A percentile compares a stretch with the other conserved stretches of the same genome.
phyloP scores from a whole-genome alignment of 1,284 basidiomycete genomes.

The Malassezia restricta region DNA sequence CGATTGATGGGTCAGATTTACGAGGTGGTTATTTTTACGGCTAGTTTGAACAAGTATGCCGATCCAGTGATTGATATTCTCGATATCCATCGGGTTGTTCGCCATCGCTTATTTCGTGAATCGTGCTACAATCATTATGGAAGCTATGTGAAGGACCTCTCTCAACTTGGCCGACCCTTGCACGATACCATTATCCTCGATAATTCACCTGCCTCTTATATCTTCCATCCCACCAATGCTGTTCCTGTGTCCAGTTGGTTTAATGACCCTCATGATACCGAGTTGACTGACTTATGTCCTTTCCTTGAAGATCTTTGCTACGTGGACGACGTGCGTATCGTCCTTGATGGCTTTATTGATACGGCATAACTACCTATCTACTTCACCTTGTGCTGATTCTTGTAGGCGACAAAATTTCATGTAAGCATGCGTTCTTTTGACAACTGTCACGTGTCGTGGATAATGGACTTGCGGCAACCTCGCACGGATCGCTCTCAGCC shows the following conservation, averaged over 20 bases:
- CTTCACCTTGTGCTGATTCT: not conserved
- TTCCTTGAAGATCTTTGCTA: slow-evolving; percentile 77
- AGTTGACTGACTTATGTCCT: slow-evolving; percentile 82
- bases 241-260: slow-evolving; percentile 99
- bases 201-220: slow-evolving; percentile 96
- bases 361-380: not conserved
- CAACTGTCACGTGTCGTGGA: not conserved
- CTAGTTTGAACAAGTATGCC: slow-evolving; percentile 95
- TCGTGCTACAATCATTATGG: slow-evolving; percentile 98
- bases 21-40: slow-evolving; percentile 96
- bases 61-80: slow-evolving; percentile 96
- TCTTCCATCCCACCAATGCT: slow-evolving; percentile 98
- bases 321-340: slow-evolving; percentile 81
- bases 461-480: no score
- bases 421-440: not conserved
- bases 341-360: slow-evolving; percentile 55
- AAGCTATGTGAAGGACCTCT: slow-evolving; percentile 98
- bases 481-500: no score
- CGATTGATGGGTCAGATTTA: slow-evolving; percentile 95
- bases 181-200: slow-evolving; percentile 92
- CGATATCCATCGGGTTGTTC: slow-evolving; percentile 77
- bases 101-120: slow-evolving; percentile 93
- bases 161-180: slow-evolving; percentile 84
- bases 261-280: slow-evolving; percentile 69
- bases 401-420: slow-evolving; percentile 7